phyloP scores from a whole-genome alignment of 495 filamentous ascomycete species.

The Trichoderma erinaceum region DNA sequence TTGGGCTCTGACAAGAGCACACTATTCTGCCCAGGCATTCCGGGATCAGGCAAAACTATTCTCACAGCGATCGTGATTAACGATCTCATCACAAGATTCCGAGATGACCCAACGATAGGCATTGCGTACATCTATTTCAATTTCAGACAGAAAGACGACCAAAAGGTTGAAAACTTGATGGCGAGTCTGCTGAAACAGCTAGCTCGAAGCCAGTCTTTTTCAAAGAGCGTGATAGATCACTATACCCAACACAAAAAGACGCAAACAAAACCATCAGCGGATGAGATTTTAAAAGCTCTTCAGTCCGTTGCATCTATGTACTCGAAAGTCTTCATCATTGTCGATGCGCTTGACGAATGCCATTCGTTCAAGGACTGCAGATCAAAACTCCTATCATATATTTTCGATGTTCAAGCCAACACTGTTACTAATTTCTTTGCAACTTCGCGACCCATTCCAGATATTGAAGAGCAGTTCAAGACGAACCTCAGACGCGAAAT shows the following conservation, averaged over 20 bases:
- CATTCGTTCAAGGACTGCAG: conserved; percentile 7
- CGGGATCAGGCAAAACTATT: conserved; percentile 32
- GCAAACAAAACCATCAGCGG: conserved; percentile 24
- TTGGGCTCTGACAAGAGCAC: conserved; percentile 20
- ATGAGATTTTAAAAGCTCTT: conserved; percentile 21
- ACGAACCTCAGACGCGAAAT: conserved; percentile 25
- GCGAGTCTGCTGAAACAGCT: conserved; percentile 35
- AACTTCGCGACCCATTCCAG: conserved; percentile 35
- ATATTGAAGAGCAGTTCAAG: conserved; percentile 21
- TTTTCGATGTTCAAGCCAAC: conserved; percentile 27
- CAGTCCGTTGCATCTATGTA: conserved; percentile 20
- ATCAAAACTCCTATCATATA: conserved; percentile 14
- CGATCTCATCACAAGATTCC: conserved; percentile 22
- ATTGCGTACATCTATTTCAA: conserved; percentile 43
- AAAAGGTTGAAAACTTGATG: conserved; percentile 26
- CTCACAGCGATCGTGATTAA: conserved; percentile 33
- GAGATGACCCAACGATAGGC: conserved; percentile 24
- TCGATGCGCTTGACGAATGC: conserved; percentile 47
- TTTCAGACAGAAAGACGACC: conserved; percentile 26
- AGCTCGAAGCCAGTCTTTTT: conserved; percentile 17
- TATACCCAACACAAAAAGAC: conserved; percentile 21
- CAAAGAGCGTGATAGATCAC: conserved; percentile 23
- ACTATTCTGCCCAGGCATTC: conserved; percentile 41
- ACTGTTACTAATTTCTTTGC: conserved; percentile 29
- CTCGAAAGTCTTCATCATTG: conserved; percentile 33